Conservation (phyloP, 139 green algal genomes). For the Diplosphaera chodatii region DNA sequence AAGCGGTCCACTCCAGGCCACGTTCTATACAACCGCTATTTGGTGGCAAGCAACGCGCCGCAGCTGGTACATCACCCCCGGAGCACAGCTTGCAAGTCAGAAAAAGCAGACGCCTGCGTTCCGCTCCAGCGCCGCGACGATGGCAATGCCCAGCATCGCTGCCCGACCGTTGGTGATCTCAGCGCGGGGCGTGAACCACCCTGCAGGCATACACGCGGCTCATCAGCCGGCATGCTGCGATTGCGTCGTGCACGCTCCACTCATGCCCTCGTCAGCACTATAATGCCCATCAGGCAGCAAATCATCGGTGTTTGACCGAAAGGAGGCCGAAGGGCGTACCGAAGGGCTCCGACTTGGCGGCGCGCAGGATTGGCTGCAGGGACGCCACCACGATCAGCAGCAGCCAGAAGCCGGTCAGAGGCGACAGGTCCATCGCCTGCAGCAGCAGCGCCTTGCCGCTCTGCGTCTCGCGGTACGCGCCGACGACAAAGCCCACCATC, state of each 20-base stretch:
- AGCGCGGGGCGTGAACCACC: constrained; percentile 49
- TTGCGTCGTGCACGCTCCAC: too few species aligned
- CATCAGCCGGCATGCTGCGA: too few species aligned
- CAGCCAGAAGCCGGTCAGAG: constrained; percentile 1
- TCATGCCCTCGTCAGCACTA: too few species aligned
- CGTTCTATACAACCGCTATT: too few species aligned
- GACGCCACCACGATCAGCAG: constrained; percentile 32
- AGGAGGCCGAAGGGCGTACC: too few species aligned
- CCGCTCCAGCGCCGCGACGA: constrained; percentile 50
- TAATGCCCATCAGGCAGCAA: too few species aligned
- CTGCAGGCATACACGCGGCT: background rate
- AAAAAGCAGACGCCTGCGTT: constrained; percentile 54
- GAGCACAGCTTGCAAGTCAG: too few species aligned
- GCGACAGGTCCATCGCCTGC: constrained; percentile 25
- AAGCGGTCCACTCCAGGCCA: too few species aligned
- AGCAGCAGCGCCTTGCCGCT: constrained; percentile 38
- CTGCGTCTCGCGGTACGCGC: constrained; percentile 38
- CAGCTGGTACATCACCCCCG: too few species aligned
- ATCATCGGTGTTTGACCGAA: too few species aligned
- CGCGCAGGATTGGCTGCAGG: constrained; percentile 64
- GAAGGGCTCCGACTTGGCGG: constrained; percentile 66
- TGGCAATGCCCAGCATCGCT: constrained; percentile 64
- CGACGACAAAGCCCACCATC: constrained; percentile 68
- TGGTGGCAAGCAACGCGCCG: too few species aligned
- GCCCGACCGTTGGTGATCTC: constrained; percentile 71